phyloP scores from a whole-genome alignment of 148 eudicot species.

The Camellia japonica region DNA sequence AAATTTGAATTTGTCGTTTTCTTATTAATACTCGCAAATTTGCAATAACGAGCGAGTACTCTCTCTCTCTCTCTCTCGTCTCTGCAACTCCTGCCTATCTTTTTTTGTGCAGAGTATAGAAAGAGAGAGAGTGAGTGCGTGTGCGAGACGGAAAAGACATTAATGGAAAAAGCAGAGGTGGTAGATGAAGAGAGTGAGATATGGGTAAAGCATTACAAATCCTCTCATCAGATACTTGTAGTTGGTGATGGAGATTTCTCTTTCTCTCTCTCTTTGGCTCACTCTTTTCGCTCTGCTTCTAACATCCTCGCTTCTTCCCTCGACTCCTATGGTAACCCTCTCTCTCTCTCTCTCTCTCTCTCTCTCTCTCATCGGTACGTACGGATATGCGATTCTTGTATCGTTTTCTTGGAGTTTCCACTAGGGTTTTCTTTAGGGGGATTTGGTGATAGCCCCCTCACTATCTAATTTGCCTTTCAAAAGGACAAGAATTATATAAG shows the following conservation, averaged over 20 bases:
- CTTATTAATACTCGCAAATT: no score
- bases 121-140: not conserved
- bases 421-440: conserved; percentile 6
- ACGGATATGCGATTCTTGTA: no score
- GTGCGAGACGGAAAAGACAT: not conserved
- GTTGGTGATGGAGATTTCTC: conserved; percentile 61
- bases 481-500: no score
- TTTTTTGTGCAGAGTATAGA: not conserved
- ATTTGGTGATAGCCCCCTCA: no score
- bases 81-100: not conserved
- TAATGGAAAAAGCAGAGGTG: not conserved
- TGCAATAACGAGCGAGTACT: not conserved
- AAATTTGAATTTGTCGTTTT: no score
- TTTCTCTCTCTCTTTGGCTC: conserved; percentile 37
- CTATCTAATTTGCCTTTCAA: no score
- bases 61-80: not conserved
- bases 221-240: conserved; percentile 39
- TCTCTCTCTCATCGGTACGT: conserved; percentile 4
- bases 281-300: conserved; percentile 30
- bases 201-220: conserved; percentile 35
- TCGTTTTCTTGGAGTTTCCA: no score
- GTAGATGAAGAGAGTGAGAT: conserved; percentile 16
- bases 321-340: conserved; percentile 29
- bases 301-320: conserved; percentile 43
- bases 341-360: not conserved